Evolutionary conservation across 768 basidiomycete genomes (phyloP).

Genomic region (Russula olivacea): DNA sequence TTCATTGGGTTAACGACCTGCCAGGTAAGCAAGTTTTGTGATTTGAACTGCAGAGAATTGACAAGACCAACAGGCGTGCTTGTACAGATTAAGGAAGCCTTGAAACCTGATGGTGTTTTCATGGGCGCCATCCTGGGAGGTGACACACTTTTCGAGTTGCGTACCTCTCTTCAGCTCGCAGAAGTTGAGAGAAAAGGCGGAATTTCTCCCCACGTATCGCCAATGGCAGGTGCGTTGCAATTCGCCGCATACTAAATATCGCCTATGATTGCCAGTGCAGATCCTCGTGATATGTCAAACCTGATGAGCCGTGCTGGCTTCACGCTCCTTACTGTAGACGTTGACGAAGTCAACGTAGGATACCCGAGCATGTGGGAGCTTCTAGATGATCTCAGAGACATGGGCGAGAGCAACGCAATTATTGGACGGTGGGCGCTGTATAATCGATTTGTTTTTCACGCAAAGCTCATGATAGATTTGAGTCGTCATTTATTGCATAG

Average conservation of each 20-base stretch:
- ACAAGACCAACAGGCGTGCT: slow-evolving; percentile 54
- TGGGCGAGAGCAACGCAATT: slow-evolving; percentile 95
- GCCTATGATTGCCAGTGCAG: slow-evolving; percentile 37
- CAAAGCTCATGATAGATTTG: slow-evolving; percentile 6
- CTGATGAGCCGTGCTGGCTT: slow-evolving; percentile 91
- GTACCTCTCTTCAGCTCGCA: slow-evolving; percentile 89
- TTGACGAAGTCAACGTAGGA: slow-evolving; percentile 83
- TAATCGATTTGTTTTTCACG: not conserved
- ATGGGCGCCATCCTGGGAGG: slow-evolving; percentile 93
- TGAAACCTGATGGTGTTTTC: slow-evolving; percentile 91
- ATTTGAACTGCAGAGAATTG: not conserved
- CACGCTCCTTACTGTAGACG: slow-evolving; percentile 88
- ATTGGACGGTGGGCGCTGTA: slow-evolving; percentile 58
- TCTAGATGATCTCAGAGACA: slow-evolving; percentile 85
- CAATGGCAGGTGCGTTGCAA: slow-evolving; percentile 78
- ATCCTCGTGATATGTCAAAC: slow-evolving; percentile 89
- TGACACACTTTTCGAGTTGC: slow-evolving; percentile 90
- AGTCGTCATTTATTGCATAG: slow-evolving; percentile 67
- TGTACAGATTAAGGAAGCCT: slow-evolving; percentile 76
- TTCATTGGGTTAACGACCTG: slow-evolving; percentile 98
- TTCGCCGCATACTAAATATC: not conserved
- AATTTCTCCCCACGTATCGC: slow-evolving; percentile 92
- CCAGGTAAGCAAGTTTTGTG: slow-evolving; percentile 52
- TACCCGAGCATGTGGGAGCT: slow-evolving; percentile 98
- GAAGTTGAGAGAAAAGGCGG: slow-evolving; percentile 93